Evolutionary conservation across 2,329 filamentous ascomycete genomes (phyloP).

Genomic region (Arthrobotrys pseudoclavata): DNA sequence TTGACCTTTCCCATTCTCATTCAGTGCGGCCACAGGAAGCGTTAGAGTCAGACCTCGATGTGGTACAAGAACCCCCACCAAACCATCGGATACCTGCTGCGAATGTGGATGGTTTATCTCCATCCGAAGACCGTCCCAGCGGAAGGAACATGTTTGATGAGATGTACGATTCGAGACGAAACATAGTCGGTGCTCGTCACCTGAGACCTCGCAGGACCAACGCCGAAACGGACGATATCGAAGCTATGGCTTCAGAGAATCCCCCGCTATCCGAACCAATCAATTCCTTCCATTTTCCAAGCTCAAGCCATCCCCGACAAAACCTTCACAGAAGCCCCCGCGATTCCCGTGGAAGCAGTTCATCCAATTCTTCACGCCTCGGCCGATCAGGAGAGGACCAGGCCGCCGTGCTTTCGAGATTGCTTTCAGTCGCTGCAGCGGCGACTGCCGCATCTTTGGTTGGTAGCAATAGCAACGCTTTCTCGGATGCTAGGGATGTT

Average conservation of each 20-base stretch:
- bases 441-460: slow-evolving; percentile 64
- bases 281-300: neutral
- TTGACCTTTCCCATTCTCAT: slow-evolving; percentile 33
- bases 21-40: neutral
- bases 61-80: slow-evolving; percentile 7
- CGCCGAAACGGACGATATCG: slow-evolving; percentile 1
- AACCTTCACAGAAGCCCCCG: slow-evolving; percentile 13
- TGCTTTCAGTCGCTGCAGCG: slow-evolving; percentile 64
- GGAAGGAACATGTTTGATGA: slow-evolving; percentile 19
- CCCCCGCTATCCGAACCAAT: neutral
- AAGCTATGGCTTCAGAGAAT: slow-evolving; percentile 8
- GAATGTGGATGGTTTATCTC: neutral
- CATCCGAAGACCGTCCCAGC: neutral
- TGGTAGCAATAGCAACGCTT: slow-evolving; percentile 63
- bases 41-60: neutral
- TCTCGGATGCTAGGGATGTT: slow-evolving; percentile 63
- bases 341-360: slow-evolving; percentile 31
- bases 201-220: slow-evolving; percentile 25
- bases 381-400: slow-evolving; percentile 63
- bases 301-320: slow-evolving; percentile 5
- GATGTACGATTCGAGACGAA: slow-evolving; percentile 24
- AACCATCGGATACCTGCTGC: neutral
- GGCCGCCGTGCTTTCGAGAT: slow-evolving; percentile 63
- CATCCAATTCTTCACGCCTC: slow-evolving; percentile 26
- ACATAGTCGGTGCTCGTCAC: neutral